Conservation (phyloP, 768 basidiomycete species). For the Roridomyces roridus region DNA sequence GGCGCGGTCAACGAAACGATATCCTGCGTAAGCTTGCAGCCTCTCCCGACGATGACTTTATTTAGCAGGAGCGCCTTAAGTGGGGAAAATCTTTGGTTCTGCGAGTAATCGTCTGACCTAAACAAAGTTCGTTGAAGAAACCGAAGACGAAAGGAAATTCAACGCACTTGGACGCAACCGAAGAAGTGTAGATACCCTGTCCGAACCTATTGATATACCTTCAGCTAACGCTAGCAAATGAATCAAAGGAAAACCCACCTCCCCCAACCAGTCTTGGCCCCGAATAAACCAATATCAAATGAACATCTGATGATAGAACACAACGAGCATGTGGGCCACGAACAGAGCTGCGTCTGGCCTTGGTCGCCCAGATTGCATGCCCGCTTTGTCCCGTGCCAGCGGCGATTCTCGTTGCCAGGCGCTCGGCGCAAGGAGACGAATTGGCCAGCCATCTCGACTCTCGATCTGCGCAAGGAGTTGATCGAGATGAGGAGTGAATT, state of each 20-base stretch:
- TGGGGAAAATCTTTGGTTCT: slow-evolving; percentile 57
- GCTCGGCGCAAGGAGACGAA: slow-evolving; percentile 61
- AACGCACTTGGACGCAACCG: slow-evolving; percentile 75
- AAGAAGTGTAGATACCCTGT: slow-evolving; percentile 74
- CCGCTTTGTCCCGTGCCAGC: slow-evolving; percentile 77
- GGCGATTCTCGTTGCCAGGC: slow-evolving; percentile 73
- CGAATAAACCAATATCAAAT: slow-evolving; percentile 65
- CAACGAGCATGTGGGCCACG: slow-evolving; percentile 62
- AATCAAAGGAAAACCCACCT: slow-evolving; percentile 43
- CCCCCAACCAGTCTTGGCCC: slow-evolving; percentile 78
- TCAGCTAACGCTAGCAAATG: slow-evolving; percentile 8
- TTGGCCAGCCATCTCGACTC: slow-evolving; percentile 65
- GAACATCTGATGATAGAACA: slow-evolving; percentile 71
- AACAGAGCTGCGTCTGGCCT: slow-evolving; percentile 60
- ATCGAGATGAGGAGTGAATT: neutral
- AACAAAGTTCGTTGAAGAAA: neutral
- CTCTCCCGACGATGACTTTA: slow-evolving; percentile 76
- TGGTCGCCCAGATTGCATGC: slow-evolving; percentile 70
- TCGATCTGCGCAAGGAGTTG: slow-evolving; percentile 42
- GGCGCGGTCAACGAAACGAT: slow-evolving; percentile 60
- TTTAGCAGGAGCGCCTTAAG: slow-evolving; percentile 74
- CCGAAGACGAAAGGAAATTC: neutral
- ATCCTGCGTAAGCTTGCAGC: slow-evolving; percentile 69
- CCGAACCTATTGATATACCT: slow-evolving; percentile 57
- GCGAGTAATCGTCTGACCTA: slow-evolving; percentile 75